Evolutionary conservation across 2,329 filamentous ascomycete genomes (phyloP).

Genomic region (Ophiostoma piceae): DNA sequence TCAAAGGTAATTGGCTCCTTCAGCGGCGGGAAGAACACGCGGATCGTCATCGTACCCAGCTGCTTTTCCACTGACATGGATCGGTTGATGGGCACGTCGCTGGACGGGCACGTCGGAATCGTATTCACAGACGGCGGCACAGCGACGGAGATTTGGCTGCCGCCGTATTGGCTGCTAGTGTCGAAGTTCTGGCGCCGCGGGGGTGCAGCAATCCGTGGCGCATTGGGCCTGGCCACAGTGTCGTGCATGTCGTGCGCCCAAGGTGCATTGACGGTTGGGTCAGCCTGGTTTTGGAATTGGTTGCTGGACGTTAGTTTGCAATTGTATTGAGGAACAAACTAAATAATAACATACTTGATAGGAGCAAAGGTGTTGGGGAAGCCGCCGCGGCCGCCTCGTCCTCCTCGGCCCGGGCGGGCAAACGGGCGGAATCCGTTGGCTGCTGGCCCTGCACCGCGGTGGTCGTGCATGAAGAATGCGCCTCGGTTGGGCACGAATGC

Average conservation of each 20-base stretch:
- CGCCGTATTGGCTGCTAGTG: conserved; percentile 30
- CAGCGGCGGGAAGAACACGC: conserved; percentile 74
- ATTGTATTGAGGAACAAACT: background rate
- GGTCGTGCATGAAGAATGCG: conserved; percentile 96
- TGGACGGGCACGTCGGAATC: conserved; percentile 54
- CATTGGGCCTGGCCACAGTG: conserved; percentile 46
- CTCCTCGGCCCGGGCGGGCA: conserved; percentile 56
- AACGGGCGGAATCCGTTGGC: conserved; percentile 73
- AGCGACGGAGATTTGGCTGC: conserved; percentile 34
- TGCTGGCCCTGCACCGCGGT: conserved; percentile 70
- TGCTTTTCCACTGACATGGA: conserved; percentile 78
- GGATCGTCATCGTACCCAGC: conserved; percentile 77
- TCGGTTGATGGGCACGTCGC: conserved; percentile 62
- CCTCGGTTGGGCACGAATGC: conserved; percentile 92
- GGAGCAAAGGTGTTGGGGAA: conserved; percentile 55
- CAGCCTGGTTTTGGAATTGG: conserved; percentile 36
- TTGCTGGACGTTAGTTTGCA: conserved; percentile 29
- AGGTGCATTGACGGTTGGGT: conserved; percentile 63
- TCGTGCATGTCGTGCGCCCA: conserved; percentile 98
- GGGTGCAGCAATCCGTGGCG: conserved; percentile 28
- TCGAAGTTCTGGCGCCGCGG: conserved; percentile 14
- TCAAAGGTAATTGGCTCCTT: conserved; percentile 64
- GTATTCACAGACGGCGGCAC: conserved; percentile 35
- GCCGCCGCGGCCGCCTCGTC: conserved; percentile 53
- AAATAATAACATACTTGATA: conserved; percentile 45